phyloP scores from a whole-genome alignment of 148 eudicot species.

The Gaultheria prostrata region DNA sequence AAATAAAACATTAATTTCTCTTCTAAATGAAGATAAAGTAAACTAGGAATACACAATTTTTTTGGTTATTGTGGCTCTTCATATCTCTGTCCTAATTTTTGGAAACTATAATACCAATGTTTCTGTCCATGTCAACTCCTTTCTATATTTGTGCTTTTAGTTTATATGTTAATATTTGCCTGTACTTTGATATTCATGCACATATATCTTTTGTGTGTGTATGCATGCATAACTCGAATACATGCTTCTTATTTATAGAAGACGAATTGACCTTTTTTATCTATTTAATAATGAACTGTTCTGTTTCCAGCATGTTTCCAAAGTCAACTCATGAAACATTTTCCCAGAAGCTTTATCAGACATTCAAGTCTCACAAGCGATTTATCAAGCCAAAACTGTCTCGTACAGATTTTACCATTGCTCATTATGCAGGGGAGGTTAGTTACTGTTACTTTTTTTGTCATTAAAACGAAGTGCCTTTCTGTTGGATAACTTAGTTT shows the following conservation, averaged over 20 bases:
- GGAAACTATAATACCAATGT: background rate
- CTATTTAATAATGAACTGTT: slow-evolving; percentile 17
- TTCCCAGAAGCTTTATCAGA: slow-evolving; percentile 91
- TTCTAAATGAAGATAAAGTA: background rate
- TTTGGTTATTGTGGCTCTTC: background rate
- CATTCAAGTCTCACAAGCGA: slow-evolving; percentile 75
- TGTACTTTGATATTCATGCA: background rate
- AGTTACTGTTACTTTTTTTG: slow-evolving; percentile 21
- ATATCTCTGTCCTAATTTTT: background rate
- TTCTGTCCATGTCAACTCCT: background rate
- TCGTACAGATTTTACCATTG: slow-evolving; percentile 87
- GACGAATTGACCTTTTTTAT: background rate
- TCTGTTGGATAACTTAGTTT: slow-evolving; percentile 10
- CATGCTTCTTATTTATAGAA: background rate
- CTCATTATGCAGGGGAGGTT: slow-evolving; percentile 99
- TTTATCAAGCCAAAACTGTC: slow-evolving; percentile 94
- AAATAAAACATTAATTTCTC: background rate
- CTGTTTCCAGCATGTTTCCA: slow-evolving; percentile 88
- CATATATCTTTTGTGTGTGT: background rate
- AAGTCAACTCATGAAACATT: slow-evolving; percentile 97
- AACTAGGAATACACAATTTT: background rate
- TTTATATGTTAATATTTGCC: background rate
- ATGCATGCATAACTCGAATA: background rate
- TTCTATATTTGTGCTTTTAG: background rate
- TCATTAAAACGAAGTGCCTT: background rate